Evolutionary conservation across 441 rosid species (phyloP).

Genomic region (Syzygium syzygioides): DNA sequence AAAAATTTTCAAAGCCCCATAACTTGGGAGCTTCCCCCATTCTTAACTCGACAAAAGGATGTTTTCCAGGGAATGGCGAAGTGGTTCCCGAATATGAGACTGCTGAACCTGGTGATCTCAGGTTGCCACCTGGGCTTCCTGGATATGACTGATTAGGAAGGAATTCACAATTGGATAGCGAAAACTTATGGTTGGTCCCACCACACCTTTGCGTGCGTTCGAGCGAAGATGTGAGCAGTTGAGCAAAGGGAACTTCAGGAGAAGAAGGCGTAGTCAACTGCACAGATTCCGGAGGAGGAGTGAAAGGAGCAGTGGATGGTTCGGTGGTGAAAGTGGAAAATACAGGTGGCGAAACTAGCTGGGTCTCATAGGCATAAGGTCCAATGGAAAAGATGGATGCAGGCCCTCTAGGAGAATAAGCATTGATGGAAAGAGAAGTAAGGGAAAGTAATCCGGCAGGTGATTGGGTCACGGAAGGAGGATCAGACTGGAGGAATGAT

Average conservation of each 20-base stretch:
- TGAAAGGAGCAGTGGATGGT: conserved; percentile 89
- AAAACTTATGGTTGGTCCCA: conserved; percentile 55
- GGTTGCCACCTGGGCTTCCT: conserved; percentile 79
- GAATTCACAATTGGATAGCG: conserved; percentile 60
- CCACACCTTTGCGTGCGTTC: conserved; percentile 74
- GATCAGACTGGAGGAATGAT: conserved; percentile 83
- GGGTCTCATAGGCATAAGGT: conserved; percentile 96
- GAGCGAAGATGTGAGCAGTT: conserved; percentile 80
- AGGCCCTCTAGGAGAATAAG: conserved; percentile 62
- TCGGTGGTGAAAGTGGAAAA: conserved; percentile 90
- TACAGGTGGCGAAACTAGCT: conserved; percentile 89
- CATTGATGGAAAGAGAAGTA: conserved; percentile 43
- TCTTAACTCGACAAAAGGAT: conserved; percentile 49
- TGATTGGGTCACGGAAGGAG: conserved; percentile 76
- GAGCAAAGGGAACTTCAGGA: conserved; percentile 96
- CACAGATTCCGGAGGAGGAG: conserved; percentile 90
- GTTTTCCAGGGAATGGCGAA: conserved; percentile 82
- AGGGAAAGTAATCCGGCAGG: conserved; percentile 65
- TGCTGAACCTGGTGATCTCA: conserved; percentile 82
- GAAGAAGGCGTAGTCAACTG: conserved; percentile 87
- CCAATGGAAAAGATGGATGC: conserved; percentile 74
- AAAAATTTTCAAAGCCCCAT: conserved; percentile 64
- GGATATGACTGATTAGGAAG: conserved; percentile 65
- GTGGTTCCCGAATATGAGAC: conserved; percentile 91
- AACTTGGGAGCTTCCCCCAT: conserved; percentile 66